phyloP scores from a whole-genome alignment of 345 rosid species.

The Syzygium aqueum region DNA sequence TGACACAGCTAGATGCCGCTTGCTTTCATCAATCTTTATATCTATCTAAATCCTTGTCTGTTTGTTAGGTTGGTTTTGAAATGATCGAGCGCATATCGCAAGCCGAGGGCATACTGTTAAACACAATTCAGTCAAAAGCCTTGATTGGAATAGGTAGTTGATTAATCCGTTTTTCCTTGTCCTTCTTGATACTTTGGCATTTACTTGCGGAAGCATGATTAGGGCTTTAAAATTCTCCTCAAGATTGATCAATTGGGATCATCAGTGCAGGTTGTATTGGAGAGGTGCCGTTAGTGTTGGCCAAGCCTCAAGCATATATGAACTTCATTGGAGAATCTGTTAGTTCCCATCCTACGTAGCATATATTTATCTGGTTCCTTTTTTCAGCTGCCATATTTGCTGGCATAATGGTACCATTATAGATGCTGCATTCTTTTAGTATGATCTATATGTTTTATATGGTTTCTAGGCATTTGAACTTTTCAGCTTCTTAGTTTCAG shows the following conservation, averaged over 20 bases:
- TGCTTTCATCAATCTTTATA: background rate
- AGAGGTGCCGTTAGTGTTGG: constrained; percentile 82
- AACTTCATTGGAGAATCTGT: constrained; percentile 94
- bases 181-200: background rate
- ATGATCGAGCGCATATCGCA: constrained; percentile 66
- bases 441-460: background rate
- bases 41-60: background rate
- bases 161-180: constrained; percentile 1
- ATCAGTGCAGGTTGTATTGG: constrained; percentile 84
- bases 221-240: background rate
- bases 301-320: constrained; percentile 90
- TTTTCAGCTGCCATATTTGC: background rate
- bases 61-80: constrained; percentile 80
- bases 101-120: constrained; percentile 53
- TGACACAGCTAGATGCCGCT: background rate
- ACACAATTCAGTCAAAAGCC: constrained; percentile 89
- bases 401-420: background rate
- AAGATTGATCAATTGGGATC: constrained; percentile 1
- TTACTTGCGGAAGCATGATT: background rate
- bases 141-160: constrained; percentile 82
- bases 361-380: background rate
- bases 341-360: constrained; percentile 12
- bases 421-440: background rate
- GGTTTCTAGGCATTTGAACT: background rate
- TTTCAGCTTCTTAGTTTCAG: background rate